Conservation (phyloP, 306 rosid species). For the Prunus kanzakura region DNA sequence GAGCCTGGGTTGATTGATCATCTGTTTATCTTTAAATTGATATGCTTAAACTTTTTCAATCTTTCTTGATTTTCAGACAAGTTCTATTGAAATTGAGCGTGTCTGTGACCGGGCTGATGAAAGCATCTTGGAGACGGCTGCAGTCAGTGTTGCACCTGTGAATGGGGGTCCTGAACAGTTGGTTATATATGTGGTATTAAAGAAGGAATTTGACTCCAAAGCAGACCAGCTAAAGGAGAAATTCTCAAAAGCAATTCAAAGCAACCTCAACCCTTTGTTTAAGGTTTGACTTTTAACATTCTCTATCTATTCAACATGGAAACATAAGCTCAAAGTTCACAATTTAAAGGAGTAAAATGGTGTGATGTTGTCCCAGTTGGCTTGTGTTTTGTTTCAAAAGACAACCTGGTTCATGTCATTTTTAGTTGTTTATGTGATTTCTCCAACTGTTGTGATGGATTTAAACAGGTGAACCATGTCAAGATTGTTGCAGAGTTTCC, state of each 20-base stretch:
- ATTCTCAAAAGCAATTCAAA: slow-evolving; percentile 69
- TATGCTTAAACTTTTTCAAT: not conserved
- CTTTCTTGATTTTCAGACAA: slow-evolving; percentile 38
- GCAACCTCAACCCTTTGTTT: slow-evolving; percentile 75
- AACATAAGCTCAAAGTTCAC: not conserved
- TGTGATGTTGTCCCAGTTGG: too few relatives aligned
- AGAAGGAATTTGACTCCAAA: slow-evolving; percentile 43
- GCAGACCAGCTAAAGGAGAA: slow-evolving; percentile 44
- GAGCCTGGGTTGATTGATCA: not conserved
- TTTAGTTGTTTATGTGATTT: not conserved
- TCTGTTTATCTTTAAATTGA: not conserved
- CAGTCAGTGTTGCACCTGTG: slow-evolving; percentile 51
- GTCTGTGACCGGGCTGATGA: slow-evolving; percentile 67
- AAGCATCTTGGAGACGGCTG: slow-evolving; percentile 68
- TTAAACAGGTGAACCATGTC: slow-evolving; percentile 51
- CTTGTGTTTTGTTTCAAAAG: not conserved
- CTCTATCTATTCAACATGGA: not conserved
- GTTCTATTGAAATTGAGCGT: slow-evolving; percentile 75
- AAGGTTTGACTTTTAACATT: slow-evolving; percentile 39
- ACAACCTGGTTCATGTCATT: not conserved
- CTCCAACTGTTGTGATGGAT: slow-evolving; percentile 5
- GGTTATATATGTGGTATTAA: slow-evolving; percentile 58
- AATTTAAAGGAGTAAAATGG: not conserved
- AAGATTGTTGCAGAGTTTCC: slow-evolving; percentile 69
- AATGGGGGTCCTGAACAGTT: slow-evolving; percentile 74